A percentile compares a stretch with the other conserved stretches of the same genome.
phyloP scores from a whole-genome alignment of 2,329 filamentous ascomycete species.

The Cordyceps cateniannulata region DNA sequence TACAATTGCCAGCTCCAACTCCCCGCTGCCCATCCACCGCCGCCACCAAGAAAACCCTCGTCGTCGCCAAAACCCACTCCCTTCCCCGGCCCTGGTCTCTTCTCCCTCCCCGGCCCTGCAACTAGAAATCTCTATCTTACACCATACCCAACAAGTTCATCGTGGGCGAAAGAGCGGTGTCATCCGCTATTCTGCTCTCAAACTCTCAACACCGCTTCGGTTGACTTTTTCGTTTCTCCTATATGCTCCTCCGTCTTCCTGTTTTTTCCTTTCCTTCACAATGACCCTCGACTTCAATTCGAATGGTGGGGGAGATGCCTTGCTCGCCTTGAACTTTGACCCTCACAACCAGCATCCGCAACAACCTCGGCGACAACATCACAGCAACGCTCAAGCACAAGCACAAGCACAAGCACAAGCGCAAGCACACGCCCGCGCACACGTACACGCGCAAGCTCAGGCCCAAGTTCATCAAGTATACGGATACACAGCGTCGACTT shows the following conservation, averaged over 20 bases:
- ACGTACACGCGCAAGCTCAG: neutral
- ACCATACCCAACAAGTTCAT: slow-evolving; percentile 14
- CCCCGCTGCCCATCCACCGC: neutral
- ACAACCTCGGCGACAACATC: slow-evolving; percentile 32
- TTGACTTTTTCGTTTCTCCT: slow-evolving; percentile 17
- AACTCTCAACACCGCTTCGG: slow-evolving; percentile 25
- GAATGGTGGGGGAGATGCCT: slow-evolving; percentile 49
- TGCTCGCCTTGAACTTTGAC: slow-evolving; percentile 56
- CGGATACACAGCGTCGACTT: slow-evolving; percentile 2
- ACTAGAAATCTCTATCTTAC: slow-evolving; percentile 16
- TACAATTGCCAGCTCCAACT: neutral
- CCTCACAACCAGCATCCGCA: slow-evolving; percentile 50
- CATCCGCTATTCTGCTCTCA: slow-evolving; percentile 27
- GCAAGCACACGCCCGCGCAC: neutral
- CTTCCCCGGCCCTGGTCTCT: slow-evolving; percentile 12
- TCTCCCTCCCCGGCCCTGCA: slow-evolving; percentile 13
- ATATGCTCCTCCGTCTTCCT: slow-evolving; percentile 23
- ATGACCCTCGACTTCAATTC: slow-evolving; percentile 56
- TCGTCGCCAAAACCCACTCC: slow-evolving; percentile 12
- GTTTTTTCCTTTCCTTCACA: slow-evolving; percentile 30
- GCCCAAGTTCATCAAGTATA: slow-evolving; percentile 5
- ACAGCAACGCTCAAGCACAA: slow-evolving; percentile 9
- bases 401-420: neutral
- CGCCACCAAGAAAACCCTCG: neutral
- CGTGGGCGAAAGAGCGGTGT: slow-evolving; percentile 37